These are phyloP conservation scores for Coelastrella sp. DNA, from an alignment of 139 green algal species.

Conservation along the genomic window DNA sequence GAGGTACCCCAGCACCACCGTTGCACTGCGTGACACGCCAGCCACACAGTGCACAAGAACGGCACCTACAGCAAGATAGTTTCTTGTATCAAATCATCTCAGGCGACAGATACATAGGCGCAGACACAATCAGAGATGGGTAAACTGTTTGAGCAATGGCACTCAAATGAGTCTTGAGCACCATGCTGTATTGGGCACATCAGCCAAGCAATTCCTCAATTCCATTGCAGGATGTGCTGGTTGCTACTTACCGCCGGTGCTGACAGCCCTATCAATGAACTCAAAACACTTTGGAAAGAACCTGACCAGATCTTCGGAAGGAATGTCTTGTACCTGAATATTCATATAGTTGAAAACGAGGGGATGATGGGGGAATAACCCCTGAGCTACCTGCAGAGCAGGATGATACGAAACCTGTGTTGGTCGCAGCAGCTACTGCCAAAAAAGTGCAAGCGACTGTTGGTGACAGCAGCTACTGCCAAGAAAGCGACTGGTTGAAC, in stretches of 20 bases:
- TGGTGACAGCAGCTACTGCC: no score
- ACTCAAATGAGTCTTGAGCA: no score
- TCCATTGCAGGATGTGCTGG: not conserved
- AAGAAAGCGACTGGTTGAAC: no score
- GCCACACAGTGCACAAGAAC: slow-evolving; percentile 82
- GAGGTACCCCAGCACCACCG: slow-evolving; percentile 90
- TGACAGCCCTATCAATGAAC: slow-evolving; percentile 60
- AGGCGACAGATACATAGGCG: not conserved
- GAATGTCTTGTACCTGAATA: slow-evolving; percentile 51
- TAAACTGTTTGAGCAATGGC: not conserved
- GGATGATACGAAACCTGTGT: not conserved
- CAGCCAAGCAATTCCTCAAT: no score
- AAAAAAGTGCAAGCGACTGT: no score
- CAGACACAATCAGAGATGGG: not conserved
- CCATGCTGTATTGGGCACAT: no score
- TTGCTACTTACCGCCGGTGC: slow-evolving; percentile 14
- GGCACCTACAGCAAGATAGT: not conserved
- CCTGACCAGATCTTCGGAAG: slow-evolving; percentile 56
- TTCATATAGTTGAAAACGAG: slow-evolving; percentile 39
- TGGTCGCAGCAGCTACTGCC: not conserved
- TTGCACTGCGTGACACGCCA: slow-evolving; percentile 88
- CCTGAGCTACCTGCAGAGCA: slow-evolving; percentile 47
- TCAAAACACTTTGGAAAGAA: slow-evolving; percentile 58
- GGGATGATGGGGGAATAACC: slow-evolving; percentile 38
- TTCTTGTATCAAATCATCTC: no score